Evolutionary conservation across 2,329 filamentous ascomycete species (phyloP).

Genomic region (Xenosphaeropsis pyriputrescens): DNA sequence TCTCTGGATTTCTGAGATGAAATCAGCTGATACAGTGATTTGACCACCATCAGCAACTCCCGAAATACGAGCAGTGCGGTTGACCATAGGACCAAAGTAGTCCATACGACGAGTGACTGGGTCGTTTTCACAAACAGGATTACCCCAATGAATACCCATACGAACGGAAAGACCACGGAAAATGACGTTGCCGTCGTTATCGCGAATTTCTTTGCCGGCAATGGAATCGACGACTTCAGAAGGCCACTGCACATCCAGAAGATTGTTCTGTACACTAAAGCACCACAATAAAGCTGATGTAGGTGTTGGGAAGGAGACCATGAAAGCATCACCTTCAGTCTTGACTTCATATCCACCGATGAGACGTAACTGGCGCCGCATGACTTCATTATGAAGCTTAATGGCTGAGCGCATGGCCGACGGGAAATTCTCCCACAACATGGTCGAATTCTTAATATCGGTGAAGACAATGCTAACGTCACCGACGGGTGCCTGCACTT

Average conservation of each 20-base stretch:
- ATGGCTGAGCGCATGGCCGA: slow-evolving; percentile 94
- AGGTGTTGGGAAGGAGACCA: slow-evolving; percentile 95
- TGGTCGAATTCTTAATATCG: slow-evolving; percentile 97
- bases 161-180: slow-evolving; percentile 90
- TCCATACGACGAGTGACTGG: slow-evolving; percentile 97
- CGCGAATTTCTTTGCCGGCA: slow-evolving; percentile 67
- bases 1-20: slow-evolving; percentile 88
- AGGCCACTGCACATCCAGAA: slow-evolving; percentile 86
- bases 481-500: slow-evolving; percentile 82
- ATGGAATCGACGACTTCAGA: slow-evolving; percentile 80
- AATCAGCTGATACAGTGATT: slow-evolving; percentile 92
- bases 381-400: slow-evolving; percentile 92
- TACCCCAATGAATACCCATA: slow-evolving; percentile 95
- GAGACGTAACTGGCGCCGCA: slow-evolving; percentile 81
- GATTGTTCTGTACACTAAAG: slow-evolving; percentile 79
- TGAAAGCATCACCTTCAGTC: slow-evolving; percentile 98
- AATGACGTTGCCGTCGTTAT: slow-evolving; percentile 77
- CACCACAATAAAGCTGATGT: slow-evolving; percentile 92
- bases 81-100: slow-evolving; percentile 99
- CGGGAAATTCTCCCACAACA: slow-evolving; percentile 89
- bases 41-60: slow-evolving; percentile 92
- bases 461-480: slow-evolving; percentile 93
- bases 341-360: slow-evolving; percentile 98
- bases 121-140: slow-evolving; percentile 87
- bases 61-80: slow-evolving; percentile 87